Conservation (phyloP, 305 asterid species). For the Solanum hybrid region DNA sequence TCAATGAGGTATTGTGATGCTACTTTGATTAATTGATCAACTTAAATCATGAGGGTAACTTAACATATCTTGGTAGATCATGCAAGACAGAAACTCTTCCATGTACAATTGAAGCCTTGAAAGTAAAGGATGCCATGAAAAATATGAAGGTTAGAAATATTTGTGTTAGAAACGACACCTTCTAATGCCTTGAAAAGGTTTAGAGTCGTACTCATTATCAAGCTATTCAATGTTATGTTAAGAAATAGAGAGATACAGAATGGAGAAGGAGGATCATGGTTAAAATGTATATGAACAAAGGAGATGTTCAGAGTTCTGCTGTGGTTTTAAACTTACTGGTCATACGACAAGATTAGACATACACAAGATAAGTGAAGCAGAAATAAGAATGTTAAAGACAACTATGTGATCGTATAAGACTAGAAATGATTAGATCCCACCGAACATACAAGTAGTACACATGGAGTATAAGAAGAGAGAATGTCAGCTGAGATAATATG, state of each 20-base stretch:
- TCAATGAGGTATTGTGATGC: neutral
- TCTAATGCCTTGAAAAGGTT: neutral
- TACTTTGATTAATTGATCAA: neutral
- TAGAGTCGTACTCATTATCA: neutral
- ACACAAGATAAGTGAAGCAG: neutral
- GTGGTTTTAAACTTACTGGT: neutral
- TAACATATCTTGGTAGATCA: neutral
- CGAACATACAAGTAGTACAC: neutral
- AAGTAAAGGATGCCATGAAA: neutral
- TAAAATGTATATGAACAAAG: neutral
- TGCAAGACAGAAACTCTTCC: neutral
- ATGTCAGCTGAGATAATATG: neutral
- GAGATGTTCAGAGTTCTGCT: neutral
- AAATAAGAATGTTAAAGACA: neutral
- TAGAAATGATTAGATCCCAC: neutral
- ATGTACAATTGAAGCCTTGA: neutral
- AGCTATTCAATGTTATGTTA: neutral
- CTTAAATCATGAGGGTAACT: neutral
- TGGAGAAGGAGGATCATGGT: neutral
- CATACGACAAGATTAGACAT: neutral
- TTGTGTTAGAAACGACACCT: neutral
- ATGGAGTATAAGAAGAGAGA: neutral
- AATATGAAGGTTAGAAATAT: neutral
- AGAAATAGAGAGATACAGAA: neutral
- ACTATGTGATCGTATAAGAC: neutral